These are phyloP conservation scores for Spizellomyces sp. DNA, from an alignment of 192 early-diverging fungal species.

Conservation along the genomic window DNA sequence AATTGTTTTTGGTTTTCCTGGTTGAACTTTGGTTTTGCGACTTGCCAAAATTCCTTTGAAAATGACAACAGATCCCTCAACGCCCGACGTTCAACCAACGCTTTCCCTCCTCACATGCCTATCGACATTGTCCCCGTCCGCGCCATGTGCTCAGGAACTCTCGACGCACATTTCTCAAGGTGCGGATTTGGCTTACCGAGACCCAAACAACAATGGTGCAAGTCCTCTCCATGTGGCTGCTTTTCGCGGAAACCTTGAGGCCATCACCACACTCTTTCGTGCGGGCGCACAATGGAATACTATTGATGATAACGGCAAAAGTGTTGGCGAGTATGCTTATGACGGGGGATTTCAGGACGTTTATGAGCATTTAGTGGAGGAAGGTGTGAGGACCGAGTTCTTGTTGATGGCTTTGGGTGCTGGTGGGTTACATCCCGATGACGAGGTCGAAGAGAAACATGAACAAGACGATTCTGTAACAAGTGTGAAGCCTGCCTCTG, in stretches of 20 bases:
- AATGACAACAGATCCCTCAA: background rate
- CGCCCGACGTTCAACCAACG: background rate
- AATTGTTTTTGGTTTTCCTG: background rate
- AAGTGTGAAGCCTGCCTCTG: background rate
- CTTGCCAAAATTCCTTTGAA: background rate
- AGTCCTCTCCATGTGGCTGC: constrained; percentile 30
- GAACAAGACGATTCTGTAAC: constrained; percentile 30
- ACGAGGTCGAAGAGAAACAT: constrained; percentile 40
- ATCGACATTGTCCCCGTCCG: constrained; percentile 7
- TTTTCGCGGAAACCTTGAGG: constrained; percentile 19
- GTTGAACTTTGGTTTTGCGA: background rate
- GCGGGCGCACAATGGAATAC: constrained; percentile 81
- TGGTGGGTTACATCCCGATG: constrained; percentile 42
- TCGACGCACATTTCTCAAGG: constrained; percentile 4
- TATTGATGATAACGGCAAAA: constrained; percentile 71
- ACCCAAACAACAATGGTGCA: constrained; percentile 14
- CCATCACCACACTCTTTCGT: constrained; percentile 24
- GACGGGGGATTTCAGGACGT: constrained; percentile 65
- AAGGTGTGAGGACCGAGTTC: constrained; percentile 84
- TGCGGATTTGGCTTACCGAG: constrained; percentile 5
- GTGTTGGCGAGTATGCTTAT: constrained; percentile 84
- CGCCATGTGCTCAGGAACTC: background rate
- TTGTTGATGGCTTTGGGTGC: constrained; percentile 62
- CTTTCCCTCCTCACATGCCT: constrained; percentile 7
- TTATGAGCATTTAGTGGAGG: constrained; percentile 79